These are phyloP conservation scores for Phialophora macrospora DNA, from an alignment of 2,329 filamentous ascomycete species.

Conservation along the genomic window DNA sequence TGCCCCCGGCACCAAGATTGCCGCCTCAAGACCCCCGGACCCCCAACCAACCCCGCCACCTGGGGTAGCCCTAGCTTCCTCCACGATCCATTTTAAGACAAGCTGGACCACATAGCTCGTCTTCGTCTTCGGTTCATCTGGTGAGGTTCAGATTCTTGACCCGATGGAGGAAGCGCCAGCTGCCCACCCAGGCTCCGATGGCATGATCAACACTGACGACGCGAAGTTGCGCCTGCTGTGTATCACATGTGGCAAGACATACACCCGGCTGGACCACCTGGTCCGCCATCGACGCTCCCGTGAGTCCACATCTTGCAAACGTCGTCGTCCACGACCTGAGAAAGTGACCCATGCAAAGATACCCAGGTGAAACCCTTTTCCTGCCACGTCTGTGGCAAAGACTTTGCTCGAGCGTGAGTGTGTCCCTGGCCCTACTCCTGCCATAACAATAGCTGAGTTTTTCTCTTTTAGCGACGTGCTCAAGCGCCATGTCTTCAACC, in stretches of 20 bases:
- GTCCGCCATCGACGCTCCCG: conserved; percentile 59
- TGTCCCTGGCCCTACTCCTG: too few species aligned
- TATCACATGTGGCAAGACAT: conserved; percentile 53
- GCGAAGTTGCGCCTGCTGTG: background rate
- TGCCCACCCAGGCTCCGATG: too few species aligned
- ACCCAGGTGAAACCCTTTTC: conserved; percentile 39
- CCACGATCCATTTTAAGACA: too few species aligned
- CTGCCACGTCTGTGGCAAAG: conserved; percentile 30
- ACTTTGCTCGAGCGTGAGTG: conserved; percentile 29
- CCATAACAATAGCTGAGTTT: too few species aligned
- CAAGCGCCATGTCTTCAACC: conserved; percentile 23
- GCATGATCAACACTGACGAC: too few species aligned
- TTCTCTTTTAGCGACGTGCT: conserved; percentile 25
- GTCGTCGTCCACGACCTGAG: too few species aligned
- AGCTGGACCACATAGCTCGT: too few species aligned
- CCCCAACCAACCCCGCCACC: background rate
- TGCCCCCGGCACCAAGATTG: too few species aligned
- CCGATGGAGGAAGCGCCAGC: too few species aligned
- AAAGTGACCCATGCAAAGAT: conserved; percentile 4
- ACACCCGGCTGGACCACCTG: conserved; percentile 59
- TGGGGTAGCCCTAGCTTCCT: background rate
- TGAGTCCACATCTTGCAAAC: conserved; percentile 11
- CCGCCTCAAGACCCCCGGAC: background rate
- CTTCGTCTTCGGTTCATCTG: too few species aligned
- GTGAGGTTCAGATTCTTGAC: too few species aligned